Conservation (phyloP, 2,329 filamentous ascomycete species). For the Arachnopeziza araneosa region DNA sequence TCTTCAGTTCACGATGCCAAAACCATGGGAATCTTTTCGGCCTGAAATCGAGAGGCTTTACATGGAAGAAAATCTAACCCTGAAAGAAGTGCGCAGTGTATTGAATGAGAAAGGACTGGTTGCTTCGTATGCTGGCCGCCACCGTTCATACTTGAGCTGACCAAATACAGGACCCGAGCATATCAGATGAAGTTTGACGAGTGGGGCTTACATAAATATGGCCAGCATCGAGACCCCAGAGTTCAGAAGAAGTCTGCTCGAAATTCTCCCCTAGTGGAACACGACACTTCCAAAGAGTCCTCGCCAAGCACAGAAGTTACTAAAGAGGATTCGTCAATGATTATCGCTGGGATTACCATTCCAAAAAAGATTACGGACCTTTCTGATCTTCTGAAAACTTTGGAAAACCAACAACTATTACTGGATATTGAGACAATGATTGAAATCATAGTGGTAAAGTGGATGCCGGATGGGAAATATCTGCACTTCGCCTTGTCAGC, state of each 20-base stretch:
- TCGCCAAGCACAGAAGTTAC: background rate
- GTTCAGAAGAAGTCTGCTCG: background rate
- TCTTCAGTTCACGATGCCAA: background rate
- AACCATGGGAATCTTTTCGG: background rate
- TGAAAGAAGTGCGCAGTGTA: background rate
- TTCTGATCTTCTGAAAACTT: background rate
- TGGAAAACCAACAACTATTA: background rate
- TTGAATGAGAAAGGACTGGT: background rate
- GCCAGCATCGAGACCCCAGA: background rate
- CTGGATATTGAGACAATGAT: background rate
- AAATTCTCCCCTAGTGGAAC: background rate
- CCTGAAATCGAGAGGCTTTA: background rate
- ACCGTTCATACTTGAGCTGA: background rate
- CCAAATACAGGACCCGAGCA: background rate
- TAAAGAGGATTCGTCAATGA: background rate
- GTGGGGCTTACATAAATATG: background rate
- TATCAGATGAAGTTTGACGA: background rate
- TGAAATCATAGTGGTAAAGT: background rate
- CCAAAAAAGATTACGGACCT: background rate
- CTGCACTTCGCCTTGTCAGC: background rate
- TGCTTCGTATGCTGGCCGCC: background rate
- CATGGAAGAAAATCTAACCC: background rate
- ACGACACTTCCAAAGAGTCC: background rate
- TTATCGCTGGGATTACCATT: background rate
- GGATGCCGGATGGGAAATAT: background rate